A percentile compares a stretch with the other conserved stretches of the same genome.
Evolutionary conservation across 441 rosid species (phyloP).

Genomic region (Eutrema salsugineum): DNA sequence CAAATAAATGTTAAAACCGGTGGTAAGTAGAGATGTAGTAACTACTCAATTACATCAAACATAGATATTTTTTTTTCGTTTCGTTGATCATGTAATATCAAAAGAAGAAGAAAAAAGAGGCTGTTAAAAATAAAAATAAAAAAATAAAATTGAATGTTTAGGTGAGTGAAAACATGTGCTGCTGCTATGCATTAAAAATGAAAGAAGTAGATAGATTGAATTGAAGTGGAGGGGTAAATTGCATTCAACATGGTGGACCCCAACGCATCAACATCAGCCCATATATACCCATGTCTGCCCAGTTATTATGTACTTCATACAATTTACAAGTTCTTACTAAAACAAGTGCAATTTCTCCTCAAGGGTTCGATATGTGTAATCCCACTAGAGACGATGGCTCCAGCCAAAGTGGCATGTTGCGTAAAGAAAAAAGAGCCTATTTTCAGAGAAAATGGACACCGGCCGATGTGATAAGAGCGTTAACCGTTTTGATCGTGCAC

Average conservation of each 20-base stretch:
- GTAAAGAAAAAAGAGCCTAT: neutral
- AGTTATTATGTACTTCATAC: neutral
- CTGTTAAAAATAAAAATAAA: too few species aligned
- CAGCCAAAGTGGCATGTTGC: neutral
- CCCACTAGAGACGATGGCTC: conserved; percentile 2
- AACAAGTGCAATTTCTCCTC: neutral
- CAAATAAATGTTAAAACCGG: neutral
- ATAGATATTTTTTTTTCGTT: too few species aligned
- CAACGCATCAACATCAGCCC: neutral
- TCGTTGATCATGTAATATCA: too few species aligned
- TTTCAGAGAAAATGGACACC: conserved; percentile 54
- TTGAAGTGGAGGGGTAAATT: neutral
- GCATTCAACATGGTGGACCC: neutral
- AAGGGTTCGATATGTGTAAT: conserved; percentile 1
- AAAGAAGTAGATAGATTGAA: neutral
- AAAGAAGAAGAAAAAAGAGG: neutral
- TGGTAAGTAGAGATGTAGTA: neutral
- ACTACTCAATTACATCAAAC: neutral
- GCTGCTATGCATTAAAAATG: neutral
- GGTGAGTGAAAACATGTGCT: neutral
- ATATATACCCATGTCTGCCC: neutral
- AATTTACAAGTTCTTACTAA: neutral
- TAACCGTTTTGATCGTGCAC: conserved; percentile 31
- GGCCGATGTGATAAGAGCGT: conserved; percentile 45
- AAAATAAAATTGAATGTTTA: neutral